Base-by-base conservation (phyloP, 306 rosid species). In the Corylus heterophylla region DNA sequence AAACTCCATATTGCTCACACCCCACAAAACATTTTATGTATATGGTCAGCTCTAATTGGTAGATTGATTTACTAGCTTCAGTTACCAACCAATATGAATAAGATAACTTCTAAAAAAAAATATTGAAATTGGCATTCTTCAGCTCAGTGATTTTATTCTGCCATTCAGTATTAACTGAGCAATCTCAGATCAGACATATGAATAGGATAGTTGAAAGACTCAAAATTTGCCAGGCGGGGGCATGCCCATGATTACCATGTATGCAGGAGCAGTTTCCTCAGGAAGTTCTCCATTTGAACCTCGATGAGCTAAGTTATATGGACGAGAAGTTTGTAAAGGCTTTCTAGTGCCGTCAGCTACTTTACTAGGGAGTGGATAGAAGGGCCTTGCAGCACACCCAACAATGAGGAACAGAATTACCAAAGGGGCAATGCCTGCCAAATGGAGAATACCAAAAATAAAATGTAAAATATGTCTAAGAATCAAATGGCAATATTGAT, bases 241-340 rank as follows among this genome's bases (percentile, higher is more conserved):
- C 12, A 79, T 58, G 78, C 12, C 54, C 73, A 74, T 66, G 71
- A 39, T 81, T 59, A 94, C 98, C 96, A 78, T 4, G 78, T 94
- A 94, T 74, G 96, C 97, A 68, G 90, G 75, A 63, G 80, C 85
- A 80, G 98, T 94, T 90, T 84, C 98, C 86, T 94, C 98, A 13
- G 98, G 98, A 82, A 94, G 8, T 84, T 92, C 98, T 79, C 98
- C 98, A 56, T 92, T 92, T 29, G 98, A 89, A 78, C 98, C 98
- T n/a, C 98, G 88, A 80, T 94, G 98, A 7, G 98, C 98, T 71
- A 92, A 20, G 74, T 92, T 94, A 80, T 83, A 92, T 7, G 98
- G 96, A 47, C 92, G 92, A 76, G 68, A 89, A 56, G 94, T 90
- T 81, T 94, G 94, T 11, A 92, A 84, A 73, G 94, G 94, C 76